Evolutionary conservation across 2,329 filamentous ascomycete species (phyloP), one percentile per base, ranked within the genome.

Genomic region (Penicillium sp.): DNA sequence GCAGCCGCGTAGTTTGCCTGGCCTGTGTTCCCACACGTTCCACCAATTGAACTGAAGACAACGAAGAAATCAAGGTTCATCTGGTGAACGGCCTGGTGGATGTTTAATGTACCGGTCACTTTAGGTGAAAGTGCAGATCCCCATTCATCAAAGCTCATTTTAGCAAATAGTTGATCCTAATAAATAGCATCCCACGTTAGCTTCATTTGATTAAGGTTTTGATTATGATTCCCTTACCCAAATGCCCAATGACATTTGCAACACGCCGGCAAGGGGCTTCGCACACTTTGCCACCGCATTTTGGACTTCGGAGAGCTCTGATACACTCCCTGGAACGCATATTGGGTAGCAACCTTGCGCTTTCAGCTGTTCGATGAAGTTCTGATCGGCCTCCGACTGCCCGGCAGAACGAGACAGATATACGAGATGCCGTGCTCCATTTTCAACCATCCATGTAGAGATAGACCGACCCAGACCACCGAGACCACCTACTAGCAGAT

Each of bases 11-110:
- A 80, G 18, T 69, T 74, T 3, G 70, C 69, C 53, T 78, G 66
- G 27, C 67, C 68, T 24, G 59, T 31, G 36, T 67, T 64, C 9
- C 74, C 71, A 39, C 75, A 52, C 1, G 73, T 63, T 6, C 73
- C 73, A 6, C 68, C 66, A 0, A 74, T 55, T 0, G 77, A 80
- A 2, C 74, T 74, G 18, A 79, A 64, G 18, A 75, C 56, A n/a
- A 80, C 59, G 60, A 80, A 80, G 63, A 80, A 80, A 57, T 80
- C 77, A 3, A 81, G 1, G 72, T 75, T 9, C 18, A 76, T 62
- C 16, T 47, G 7, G 80, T 56, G 64, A 79, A 79, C 64, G 6
- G 59, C 58, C 1, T 53, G 10, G 49, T 77, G 72, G 4, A 73
- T 63, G 33, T 70, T 75, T 67, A 65, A 69, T 59, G 61, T 59